Conservation (phyloP, 164 flowering plant genomes). For the Amborella trichopoda region DNA sequence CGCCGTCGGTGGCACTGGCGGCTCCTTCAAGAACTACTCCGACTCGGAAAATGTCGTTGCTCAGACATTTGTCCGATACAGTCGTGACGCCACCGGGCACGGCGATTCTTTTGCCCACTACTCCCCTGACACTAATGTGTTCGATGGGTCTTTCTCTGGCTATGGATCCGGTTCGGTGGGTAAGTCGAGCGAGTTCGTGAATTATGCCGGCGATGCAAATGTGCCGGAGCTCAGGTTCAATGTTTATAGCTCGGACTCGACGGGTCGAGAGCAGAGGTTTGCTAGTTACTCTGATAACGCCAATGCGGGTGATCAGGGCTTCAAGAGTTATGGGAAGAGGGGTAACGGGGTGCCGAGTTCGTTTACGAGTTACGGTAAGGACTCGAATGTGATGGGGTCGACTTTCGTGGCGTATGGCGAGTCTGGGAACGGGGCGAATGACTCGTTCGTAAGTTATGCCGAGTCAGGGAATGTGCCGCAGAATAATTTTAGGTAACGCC, state of each 20-base stretch:
- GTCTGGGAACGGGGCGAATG: constrained; percentile 37
- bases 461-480: constrained; percentile 40
- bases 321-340: constrained; percentile 46
- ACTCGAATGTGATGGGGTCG: constrained; percentile 43
- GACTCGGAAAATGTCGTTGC: constrained; percentile 29
- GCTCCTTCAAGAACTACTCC: constrained; percentile 76
- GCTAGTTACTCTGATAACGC: constrained; percentile 33
- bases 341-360: constrained; percentile 32
- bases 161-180: constrained; percentile 49
- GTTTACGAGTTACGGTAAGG: constrained; percentile 36
- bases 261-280: constrained; percentile 22
- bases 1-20: constrained; percentile 39
- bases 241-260: constrained; percentile 33
- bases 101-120: constrained; percentile 48
- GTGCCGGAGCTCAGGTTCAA: constrained; percentile 52
- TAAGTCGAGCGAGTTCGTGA: constrained; percentile 55
- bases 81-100: constrained; percentile 38
- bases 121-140: constrained; percentile 48
- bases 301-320: constrained; percentile 45
- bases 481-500: constrained; percentile 49
- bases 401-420: constrained; percentile 45
- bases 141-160: constrained; percentile 31
- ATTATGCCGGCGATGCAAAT: constrained; percentile 39
- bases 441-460: constrained; percentile 46
- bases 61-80: constrained; percentile 51